Evolutionary conservation across 768 basidiomycete species (phyloP), one percentile per base, ranked within the genome.

Genomic region (Lactifluus volemus): DNA sequence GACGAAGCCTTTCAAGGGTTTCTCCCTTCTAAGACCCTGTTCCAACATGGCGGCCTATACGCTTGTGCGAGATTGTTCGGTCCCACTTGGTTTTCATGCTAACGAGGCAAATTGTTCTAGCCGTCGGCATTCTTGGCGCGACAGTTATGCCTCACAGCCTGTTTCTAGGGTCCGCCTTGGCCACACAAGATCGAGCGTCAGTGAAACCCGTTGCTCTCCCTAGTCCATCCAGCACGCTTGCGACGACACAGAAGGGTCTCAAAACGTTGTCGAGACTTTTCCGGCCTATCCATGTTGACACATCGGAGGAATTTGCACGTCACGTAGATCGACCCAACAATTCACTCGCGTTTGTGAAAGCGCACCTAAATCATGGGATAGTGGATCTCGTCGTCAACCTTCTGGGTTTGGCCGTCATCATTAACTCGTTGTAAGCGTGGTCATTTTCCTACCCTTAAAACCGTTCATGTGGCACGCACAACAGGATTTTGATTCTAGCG

Each of bases 351-450:
- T 85, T 89, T 61, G 73, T 89, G 21, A 75, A 70, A 30, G 78
- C 83, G 0, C 88, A 91, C 70, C 72, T 90, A 30, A 79, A 79
- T 60, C 85, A 89, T 61, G 82, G 81, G 0, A 79, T 81, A 67
- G 73, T 81, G 55, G 88, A 95, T 68, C 76, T 93, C 14, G 79
- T 84, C 25, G 69, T 77, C 34, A 84, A 83, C 67, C 73, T 98
- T 44, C 76, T 96, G 34, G 88, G 89, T 0, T 84, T 96, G 68
- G 94, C 95, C 0, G 83, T 96, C 17, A 74, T 91, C 30, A 93
- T 96, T 71, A 98, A 98, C 71, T 82, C 91, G 7, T 70, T 89
- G 89, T 88, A 65, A 58, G 83, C 73, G 2, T 67, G n/a, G 41
- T 44, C 36, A 61, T 55, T 61, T 63, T 3, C 34, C 49, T 34